phyloP scores from a whole-genome alignment of 768 basidiomycete species.

The Podaxis sp. region DNA sequence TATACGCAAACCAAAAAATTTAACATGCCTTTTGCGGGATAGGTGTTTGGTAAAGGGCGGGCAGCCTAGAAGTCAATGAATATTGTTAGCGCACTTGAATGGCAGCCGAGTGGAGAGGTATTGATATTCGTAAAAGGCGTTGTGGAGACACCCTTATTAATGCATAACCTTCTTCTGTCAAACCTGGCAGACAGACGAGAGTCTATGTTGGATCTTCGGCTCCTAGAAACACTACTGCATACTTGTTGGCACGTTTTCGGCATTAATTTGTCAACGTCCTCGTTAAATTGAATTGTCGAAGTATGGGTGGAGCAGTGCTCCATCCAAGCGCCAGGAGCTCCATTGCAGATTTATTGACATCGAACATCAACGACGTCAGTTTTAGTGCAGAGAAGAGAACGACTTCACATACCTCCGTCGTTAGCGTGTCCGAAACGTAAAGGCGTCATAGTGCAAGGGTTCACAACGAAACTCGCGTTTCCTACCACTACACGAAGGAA shows the following conservation, averaged over 20 bases:
- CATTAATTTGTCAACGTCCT: background rate
- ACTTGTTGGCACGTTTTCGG: background rate
- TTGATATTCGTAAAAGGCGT: too few species aligned
- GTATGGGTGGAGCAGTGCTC: background rate
- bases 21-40: background rate
- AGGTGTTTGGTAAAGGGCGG: background rate
- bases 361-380: background rate
- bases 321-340: background rate
- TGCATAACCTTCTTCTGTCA: background rate
- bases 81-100: background rate
- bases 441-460: too few species aligned
- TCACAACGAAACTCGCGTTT: too few species aligned
- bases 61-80: background rate
- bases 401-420: background rate
- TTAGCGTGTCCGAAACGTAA: background rate
- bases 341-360: background rate
- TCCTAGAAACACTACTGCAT: background rate
- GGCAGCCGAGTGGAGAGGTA: too few species aligned
- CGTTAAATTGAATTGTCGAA: background rate
- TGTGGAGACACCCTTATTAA: background rate
- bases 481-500: too few species aligned
- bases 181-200: background rate
- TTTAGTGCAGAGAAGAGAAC: background rate
- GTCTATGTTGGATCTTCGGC: background rate
- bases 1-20: background rate